These are phyloP conservation scores for Lojkania enalia DNA, from an alignment of 2,329 filamentous ascomycete species.

Conservation along the genomic window DNA sequence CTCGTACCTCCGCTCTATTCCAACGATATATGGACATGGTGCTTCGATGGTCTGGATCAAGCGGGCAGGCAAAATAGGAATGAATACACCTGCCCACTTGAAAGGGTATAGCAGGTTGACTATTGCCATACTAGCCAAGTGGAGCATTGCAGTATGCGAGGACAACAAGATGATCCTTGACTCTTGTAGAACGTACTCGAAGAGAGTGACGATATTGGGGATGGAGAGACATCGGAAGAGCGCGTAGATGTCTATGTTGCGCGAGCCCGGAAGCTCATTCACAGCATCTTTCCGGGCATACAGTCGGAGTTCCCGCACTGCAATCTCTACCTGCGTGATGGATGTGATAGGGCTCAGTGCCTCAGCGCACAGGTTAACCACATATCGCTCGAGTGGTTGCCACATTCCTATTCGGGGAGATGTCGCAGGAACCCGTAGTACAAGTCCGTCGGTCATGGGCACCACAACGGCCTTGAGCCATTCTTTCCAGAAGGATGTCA, in stretches of 20 bases:
- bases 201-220: slow-evolving; percentile 87
- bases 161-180: slow-evolving; percentile 95
- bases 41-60: slow-evolving; percentile 90
- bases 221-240: slow-evolving; percentile 88
- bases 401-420: slow-evolving; percentile 90
- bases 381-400: slow-evolving; percentile 95
- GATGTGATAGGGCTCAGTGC: slow-evolving; percentile 90
- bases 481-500: slow-evolving; percentile 96
- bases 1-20: slow-evolving; percentile 90
- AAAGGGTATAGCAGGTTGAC: slow-evolving; percentile 84
- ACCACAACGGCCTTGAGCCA: slow-evolving; percentile 94
- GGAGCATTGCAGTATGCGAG: slow-evolving; percentile 94
- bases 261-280: slow-evolving; percentile 90
- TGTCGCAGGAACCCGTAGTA: slow-evolving; percentile 81
- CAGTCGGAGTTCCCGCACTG: slow-evolving; percentile 83
- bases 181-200: slow-evolving; percentile 91
- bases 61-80: slow-evolving; percentile 84
- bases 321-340: slow-evolving; percentile 92
- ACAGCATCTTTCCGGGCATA: slow-evolving; percentile 90
- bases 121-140: slow-evolving; percentile 87
- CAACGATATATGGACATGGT: slow-evolving; percentile 95
- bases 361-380: slow-evolving; percentile 94
- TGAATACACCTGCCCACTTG: slow-evolving; percentile 92
- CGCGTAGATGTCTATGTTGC: slow-evolving; percentile 90
- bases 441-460: slow-evolving; percentile 87